Conservation (phyloP, 805 yeast genomes). For the Cyberlindnera mycetangii region DNA sequence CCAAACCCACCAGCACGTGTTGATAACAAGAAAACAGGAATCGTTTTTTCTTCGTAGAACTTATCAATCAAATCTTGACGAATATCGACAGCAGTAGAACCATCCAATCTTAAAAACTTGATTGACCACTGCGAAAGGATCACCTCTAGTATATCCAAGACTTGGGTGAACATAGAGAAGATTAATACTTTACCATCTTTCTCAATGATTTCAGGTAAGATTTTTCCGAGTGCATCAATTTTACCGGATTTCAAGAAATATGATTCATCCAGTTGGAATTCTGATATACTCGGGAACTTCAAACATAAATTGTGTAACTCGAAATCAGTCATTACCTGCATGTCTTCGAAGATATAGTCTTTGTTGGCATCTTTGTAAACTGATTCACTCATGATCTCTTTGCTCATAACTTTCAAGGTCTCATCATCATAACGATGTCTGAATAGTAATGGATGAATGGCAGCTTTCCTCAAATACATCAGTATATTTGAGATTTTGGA, state of each 20-base stretch:
- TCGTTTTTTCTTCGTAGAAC: constrained; percentile 75
- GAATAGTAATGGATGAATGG: constrained; percentile 87
- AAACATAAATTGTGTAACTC: constrained; percentile 76
- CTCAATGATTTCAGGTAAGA: constrained; percentile 58
- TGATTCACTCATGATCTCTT: constrained; percentile 75
- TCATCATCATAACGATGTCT: constrained; percentile 59
- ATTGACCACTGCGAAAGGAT: constrained; percentile 62
- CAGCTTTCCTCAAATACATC: constrained; percentile 89
- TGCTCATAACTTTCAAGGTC: constrained; percentile 63
- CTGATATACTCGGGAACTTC: constrained; percentile 65
- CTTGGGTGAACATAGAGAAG: constrained; percentile 91
- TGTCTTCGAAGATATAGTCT: constrained; percentile 82
- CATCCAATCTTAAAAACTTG: constrained; percentile 84
- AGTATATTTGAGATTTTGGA: constrained; percentile 62
- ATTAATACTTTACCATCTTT: constrained; percentile 68
- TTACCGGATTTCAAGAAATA: constrained; percentile 76
- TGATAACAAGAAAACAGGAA: constrained; percentile 83
- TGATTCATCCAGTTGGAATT: constrained; percentile 50
- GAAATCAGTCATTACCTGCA: constrained; percentile 91
- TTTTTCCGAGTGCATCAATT: constrained; percentile 49
- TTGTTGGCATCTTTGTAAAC: constrained; percentile 71
- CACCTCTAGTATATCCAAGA: constrained; percentile 80
- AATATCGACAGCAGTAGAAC: constrained; percentile 89
- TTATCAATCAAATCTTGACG: constrained; percentile 90
- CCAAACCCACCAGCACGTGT: constrained; percentile 99